Evolutionary conservation across 1,284 basidiomycete species (phyloP).

Genomic region (Coniferiporia sulphurascens): DNA sequence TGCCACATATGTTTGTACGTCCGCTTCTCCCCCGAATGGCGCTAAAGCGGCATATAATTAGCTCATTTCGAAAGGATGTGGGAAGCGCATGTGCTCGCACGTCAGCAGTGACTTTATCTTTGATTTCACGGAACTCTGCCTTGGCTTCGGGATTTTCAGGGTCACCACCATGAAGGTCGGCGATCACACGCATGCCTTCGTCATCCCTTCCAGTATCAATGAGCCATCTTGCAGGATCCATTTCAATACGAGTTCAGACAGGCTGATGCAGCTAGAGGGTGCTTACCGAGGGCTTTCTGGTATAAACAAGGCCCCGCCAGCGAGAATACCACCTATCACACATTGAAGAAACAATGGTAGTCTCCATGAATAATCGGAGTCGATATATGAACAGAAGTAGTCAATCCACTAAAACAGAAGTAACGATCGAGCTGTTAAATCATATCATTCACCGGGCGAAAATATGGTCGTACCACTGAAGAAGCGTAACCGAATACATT

Average conservation of each 20-base stretch:
- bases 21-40: slow-evolving; percentile 70
- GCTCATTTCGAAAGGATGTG: slow-evolving; percentile 18
- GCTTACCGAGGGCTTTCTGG: slow-evolving; percentile 87
- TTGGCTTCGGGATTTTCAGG: slow-evolving; percentile 68
- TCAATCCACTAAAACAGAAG: slow-evolving; percentile 73
- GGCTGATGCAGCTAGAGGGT: not conserved
- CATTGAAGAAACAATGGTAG: slow-evolving; percentile 83
- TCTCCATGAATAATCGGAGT: slow-evolving; percentile 80
- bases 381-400: slow-evolving; percentile 88
- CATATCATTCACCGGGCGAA: slow-evolving; percentile 2
- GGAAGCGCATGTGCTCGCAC: slow-evolving; percentile 37
- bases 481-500: slow-evolving; percentile 91
- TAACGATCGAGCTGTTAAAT: not conserved
- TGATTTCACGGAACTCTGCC: slow-evolving; percentile 91
- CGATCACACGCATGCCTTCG: slow-evolving; percentile 85
- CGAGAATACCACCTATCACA: slow-evolving; percentile 81
- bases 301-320: slow-evolving; percentile 79
- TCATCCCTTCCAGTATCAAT: slow-evolving; percentile 86
- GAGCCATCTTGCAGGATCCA: slow-evolving; percentile 61
- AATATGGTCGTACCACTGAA: slow-evolving; percentile 68
- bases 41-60: slow-evolving; percentile 34
- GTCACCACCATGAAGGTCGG: slow-evolving; percentile 86
- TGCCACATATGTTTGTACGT: slow-evolving; percentile 85
- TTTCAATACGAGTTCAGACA: slow-evolving; percentile 5
- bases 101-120: slow-evolving; percentile 80